Base-by-base conservation (phyloP, 768 basidiomycete species). In the Kwoniella shandongensis region DNA sequence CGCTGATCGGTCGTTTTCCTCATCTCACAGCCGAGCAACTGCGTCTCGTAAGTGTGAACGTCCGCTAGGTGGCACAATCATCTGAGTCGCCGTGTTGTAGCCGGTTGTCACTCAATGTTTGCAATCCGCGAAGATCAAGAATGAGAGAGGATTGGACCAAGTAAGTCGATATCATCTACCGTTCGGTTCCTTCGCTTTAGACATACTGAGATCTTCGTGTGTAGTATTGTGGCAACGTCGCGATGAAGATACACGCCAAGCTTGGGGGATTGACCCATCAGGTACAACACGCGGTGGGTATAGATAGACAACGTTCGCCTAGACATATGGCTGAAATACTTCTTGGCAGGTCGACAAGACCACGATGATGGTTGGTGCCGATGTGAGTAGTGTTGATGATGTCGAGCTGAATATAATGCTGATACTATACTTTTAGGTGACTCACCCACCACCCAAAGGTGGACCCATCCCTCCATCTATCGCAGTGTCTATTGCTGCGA, bases 181-280 rank as follows among this genome's bases (percentile, higher is more conserved):
- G n/a, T 13, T 32, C 13, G 32, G 13, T 13, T 6, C 13, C 32
- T 32, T 32, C 20, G 25, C 29, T 12, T 32, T 13, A 26, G 17
- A 50, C 3, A 6, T 18, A 15, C 8, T n/a, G 20, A 11, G 23
- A 4, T 17, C 32, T 53, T 17, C 44, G 11, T 23, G 63, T 46
- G 12, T 18, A 51, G 50, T 55, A 46, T 40, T 57, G 54, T 13
- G 62, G 61, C 17, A 70, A 70, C 30, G 71, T 76, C 12, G 67
- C 73, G 17, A 76, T 76, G 75, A 76, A 76, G 49, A 57, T 75
- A 35, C 67, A 71, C 52, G 66, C 65, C 42, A 76, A 76, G 67
- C 66, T 76, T 29, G 75, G 75, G n/a, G 75, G 75, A 48, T 51
- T 76, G 22, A 76, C 73, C 7, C 73, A 74, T 50, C 38, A 56